Base-by-base conservation (phyloP, 2,329 filamentous ascomycete genomes). In the Ceratocystiopsis minuta region DNA sequence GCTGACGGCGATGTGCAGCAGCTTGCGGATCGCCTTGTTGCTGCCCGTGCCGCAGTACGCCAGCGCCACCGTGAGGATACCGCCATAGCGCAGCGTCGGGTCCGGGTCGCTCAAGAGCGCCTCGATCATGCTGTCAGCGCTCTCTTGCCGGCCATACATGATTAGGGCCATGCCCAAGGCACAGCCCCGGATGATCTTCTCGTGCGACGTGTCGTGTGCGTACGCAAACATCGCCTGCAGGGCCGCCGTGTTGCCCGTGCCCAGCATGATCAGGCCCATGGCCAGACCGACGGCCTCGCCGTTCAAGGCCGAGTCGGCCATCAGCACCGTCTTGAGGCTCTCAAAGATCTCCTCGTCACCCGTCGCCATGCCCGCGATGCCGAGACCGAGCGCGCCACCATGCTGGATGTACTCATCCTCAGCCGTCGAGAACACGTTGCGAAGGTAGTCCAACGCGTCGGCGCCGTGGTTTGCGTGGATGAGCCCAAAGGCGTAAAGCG, bases 391-490 rank as follows among this genome's bases (percentile, higher is more conserved):
- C 42, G 90, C 90, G 57, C 88, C 90, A 60, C 90, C 90, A 56
- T 98, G 90, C 60, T 95, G 88, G 38, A 98, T 86, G 38, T 96
- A 86, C 58, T 98, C 90, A 60, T 90, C 83, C 43, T 81, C 74
- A 5, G 82, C 80, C 35, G 75, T 70, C 36, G 68, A 72, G 58
- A 92, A 88, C 54, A 85, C 80, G 24, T 68, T 68, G 48, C 78
- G 77, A 34, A 93, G 70, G 51, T 87, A 88, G 34, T 83, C 78
- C 4, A 90, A 65, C 14, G 93, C 90, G 54, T 87, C 82, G 5
- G 86, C 86, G 46, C 90, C 90, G 54, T 96, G 90, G 61, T 98
- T 98, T 53, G 90, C 87, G 56, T 96, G 94, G 45, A 98, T 95
- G 41, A 98, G 64, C 51, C 90, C 90, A 48, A 95, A 86, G 3